Base-by-base conservation (phyloP, 495 filamentous ascomycete genomes). In the Lepraria neglecta region DNA sequence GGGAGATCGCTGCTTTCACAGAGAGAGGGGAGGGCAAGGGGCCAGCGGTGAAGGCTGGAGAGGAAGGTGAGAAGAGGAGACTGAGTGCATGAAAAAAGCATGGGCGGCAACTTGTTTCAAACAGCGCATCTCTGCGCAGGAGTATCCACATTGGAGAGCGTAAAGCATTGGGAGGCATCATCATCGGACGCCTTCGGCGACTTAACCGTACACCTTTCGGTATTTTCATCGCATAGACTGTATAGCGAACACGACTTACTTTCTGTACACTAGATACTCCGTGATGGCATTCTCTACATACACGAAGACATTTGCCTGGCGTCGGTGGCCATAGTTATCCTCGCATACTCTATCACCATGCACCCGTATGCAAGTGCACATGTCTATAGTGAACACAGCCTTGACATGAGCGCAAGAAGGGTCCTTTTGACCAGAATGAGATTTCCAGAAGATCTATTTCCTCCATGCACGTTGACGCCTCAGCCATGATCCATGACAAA, bases 1-100 rank as follows among this genome's bases (percentile, higher is more conserved):
- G 61, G 15, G 55, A 53, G 1, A 53, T 68, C 47, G 35, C 60
- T 17, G 66, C 64, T 35, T 33, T 44, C 47, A 9, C 47, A 5
- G 15, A 6, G 3, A 6, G 10, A n/a, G 47, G 19, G 7, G 47
- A 19, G 7, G 58, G 58, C 0, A 33, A 30, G 5, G 17, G 58
- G 4, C 4, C 27, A 38, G 35, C 35, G 19, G 28, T 59, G 31
- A 59, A 59, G 47, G 28, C 27, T 38, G 58, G 51, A 50, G 58
- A 59, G 31, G 7, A 46, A 42, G 7, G 27, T 11, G 15, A 30
- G 15, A 51, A 33, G 6, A 35, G 51, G 17, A 54, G 51, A 54
- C 17, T 17, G 35, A 54, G 51, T 33, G 12, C 6, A 33, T 54
- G 31, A 54, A 11, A 19, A 28, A 9, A 31, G 50, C 2, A 35